These are phyloP conservation scores for Pharus latifolius DNA, from an alignment of 176 grass and related monocot species.

Conservation along the genomic window DNA sequence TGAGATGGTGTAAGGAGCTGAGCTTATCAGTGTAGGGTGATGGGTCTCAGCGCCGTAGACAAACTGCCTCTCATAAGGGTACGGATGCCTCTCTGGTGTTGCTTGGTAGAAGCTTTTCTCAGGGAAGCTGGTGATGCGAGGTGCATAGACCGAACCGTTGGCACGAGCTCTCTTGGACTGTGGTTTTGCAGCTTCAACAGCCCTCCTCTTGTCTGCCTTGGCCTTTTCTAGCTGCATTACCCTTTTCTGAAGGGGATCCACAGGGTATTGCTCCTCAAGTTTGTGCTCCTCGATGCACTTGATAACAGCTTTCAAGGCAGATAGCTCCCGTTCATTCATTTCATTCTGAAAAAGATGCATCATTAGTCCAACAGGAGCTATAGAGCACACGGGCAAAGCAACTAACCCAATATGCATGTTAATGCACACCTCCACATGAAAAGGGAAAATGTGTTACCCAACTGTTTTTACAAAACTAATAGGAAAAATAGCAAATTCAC, in stretches of 20 bases:
- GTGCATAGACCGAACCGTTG: slow-evolving; percentile 41
- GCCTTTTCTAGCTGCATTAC: slow-evolving; percentile 88
- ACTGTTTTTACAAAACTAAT: neutral
- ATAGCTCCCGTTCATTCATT: slow-evolving; percentile 69
- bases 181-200: slow-evolving; percentile 72
- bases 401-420: neutral
- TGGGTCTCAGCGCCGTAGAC: slow-evolving; percentile 47
- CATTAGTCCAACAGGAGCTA: neutral
- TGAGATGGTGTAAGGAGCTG: slow-evolving; percentile 46
- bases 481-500: neutral
- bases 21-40: slow-evolving; percentile 44
- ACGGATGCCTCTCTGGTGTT: slow-evolving; percentile 48
- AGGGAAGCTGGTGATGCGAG: slow-evolving; percentile 34
- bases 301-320: slow-evolving; percentile 69
- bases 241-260: slow-evolving; percentile 66
- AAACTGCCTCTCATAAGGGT: slow-evolving; percentile 62
- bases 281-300: slow-evolving; percentile 97
- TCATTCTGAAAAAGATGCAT: slow-evolving; percentile 50
- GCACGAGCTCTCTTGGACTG: slow-evolving; percentile 80
- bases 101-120: slow-evolving; percentile 83
- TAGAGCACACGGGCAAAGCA: neutral
- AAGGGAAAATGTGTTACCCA: neutral
- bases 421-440: neutral
- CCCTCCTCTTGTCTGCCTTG: slow-evolving; percentile 90
- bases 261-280: slow-evolving; percentile 61